Percentiles rank a stretch among this genome's conserved stretches.
Evolutionary conservation across 345 rosid genomes (phyloP).

Genomic region (Microcos paniculata): DNA sequence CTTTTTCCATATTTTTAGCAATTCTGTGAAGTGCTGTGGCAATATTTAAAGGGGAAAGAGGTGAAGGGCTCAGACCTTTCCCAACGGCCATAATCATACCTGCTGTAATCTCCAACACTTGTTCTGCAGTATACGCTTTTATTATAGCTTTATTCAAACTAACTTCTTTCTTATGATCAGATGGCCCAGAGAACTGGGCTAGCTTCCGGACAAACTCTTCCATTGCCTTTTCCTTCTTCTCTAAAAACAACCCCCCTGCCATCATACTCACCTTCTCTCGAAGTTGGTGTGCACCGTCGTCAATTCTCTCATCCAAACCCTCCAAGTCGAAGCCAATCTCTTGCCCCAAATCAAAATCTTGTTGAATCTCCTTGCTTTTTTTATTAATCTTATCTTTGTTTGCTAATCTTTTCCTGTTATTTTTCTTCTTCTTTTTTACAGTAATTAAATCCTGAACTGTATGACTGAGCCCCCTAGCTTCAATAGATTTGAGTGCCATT

Average conservation of each 20-base stretch:
- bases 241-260: conserved; percentile 73
- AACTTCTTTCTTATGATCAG: conserved; percentile 75
- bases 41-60: conserved; percentile 77
- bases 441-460: conserved; percentile 51
- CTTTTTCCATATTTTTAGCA: conserved; percentile 95
- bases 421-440: conserved; percentile 59
- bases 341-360: conserved; percentile 39
- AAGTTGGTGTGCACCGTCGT: conserved; percentile 33
- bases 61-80: conserved; percentile 88
- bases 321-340: conserved; percentile 36
- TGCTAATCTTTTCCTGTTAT: conserved; percentile 40
- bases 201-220: conserved; percentile 68
- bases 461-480: conserved; percentile 60
- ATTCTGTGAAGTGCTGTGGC: conserved; percentile 88
- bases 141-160: conserved; percentile 65
- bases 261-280: conserved; percentile 51
- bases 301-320: conserved; percentile 18
- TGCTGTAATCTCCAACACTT: conserved; percentile 28
- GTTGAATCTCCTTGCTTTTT: conserved; percentile 35
- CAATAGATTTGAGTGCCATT: conserved; percentile 70
- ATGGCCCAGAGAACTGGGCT: conserved; percentile 72
- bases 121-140: conserved; percentile 71
- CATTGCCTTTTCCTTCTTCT: conserved; percentile 57
- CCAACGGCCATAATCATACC: conserved; percentile 79
- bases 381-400: conserved; percentile 29